These are phyloP conservation scores for Fusarium armeniacum DNA, from an alignment of 2,329 filamentous ascomycete genomes.

Conservation along the genomic window DNA sequence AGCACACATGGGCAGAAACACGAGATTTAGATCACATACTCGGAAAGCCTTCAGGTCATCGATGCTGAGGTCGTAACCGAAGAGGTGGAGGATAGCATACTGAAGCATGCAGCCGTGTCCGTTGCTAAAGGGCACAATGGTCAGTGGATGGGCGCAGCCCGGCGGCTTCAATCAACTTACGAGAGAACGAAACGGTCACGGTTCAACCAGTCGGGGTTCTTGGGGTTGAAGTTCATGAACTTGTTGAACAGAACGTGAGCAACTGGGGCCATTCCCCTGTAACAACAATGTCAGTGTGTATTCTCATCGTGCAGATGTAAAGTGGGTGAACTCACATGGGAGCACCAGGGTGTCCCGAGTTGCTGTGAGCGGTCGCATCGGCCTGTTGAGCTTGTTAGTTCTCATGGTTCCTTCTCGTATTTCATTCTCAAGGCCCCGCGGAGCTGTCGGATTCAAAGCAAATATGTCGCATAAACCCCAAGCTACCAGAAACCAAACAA, in stretches of 20 bases:
- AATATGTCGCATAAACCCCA: not conserved
- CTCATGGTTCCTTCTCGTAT: constrained; percentile 19
- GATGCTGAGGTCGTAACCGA: constrained; percentile 87
- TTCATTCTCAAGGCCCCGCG: constrained; percentile 1
- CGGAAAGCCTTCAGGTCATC: constrained; percentile 98
- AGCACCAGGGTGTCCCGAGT: constrained; percentile 98
- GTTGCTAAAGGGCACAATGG: constrained; percentile 72
- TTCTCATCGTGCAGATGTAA: constrained; percentile 26
- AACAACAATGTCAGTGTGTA: constrained; percentile 52
- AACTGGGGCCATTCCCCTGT: constrained; percentile 87
- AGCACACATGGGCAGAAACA: constrained; percentile 12
- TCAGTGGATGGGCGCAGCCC: constrained; percentile 31
- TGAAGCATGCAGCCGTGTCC: constrained; percentile 99
- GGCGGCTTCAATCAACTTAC: constrained; percentile 70
- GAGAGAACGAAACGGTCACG: constrained; percentile 99
- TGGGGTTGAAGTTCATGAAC: constrained; percentile 99
- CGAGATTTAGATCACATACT: constrained; percentile 69
- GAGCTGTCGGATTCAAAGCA: constrained; percentile 10
- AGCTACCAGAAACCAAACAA: constrained; percentile 1
- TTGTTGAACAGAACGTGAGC: constrained; percentile 99
- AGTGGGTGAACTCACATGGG: constrained; percentile 77
- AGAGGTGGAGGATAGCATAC: constrained; percentile 97
- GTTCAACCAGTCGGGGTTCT: constrained; percentile 98
- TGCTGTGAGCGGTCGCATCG: constrained; percentile 96
- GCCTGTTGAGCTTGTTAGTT: constrained; percentile 70